A percentile compares a stretch with the other conserved stretches of the same genome.
These are phyloP conservation scores for Senna siamea DNA, from an alignment of 306 rosid species.

Conservation along the genomic window DNA sequence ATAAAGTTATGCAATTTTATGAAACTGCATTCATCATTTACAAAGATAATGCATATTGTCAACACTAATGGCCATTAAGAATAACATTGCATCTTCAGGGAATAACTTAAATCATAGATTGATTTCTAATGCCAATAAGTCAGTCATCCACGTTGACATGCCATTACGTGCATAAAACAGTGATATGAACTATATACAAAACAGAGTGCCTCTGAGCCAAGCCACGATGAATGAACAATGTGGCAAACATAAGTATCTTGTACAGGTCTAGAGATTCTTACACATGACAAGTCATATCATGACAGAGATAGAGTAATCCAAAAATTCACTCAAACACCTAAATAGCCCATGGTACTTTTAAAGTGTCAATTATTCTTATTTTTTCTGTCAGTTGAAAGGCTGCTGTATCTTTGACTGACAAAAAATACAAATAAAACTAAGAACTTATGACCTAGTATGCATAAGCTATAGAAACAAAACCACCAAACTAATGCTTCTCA, in stretches of 20 bases:
- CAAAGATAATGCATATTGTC: conserved; percentile 12
- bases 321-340: background rate
- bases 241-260: background rate
- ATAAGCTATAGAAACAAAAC: background rate
- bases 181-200: background rate
- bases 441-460: background rate
- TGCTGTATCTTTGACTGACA: background rate
- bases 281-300: background rate
- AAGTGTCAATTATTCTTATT: background rate
- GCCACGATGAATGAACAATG: background rate
- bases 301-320: background rate
- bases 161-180: background rate
- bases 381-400: background rate
- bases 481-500: conserved; percentile 24
- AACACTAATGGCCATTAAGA: conserved; percentile 4
- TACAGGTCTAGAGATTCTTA: background rate
- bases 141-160: background rate
- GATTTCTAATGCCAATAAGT: background rate
- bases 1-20: background rate
- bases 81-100: background rate
- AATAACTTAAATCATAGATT: background rate
- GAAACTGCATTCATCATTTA: background rate
- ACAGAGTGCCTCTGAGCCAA: background rate
- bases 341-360: background rate
- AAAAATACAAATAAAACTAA: background rate